Conservation (phyloP, 257 asterid genomes). For the Gentiana straminea region DNA sequence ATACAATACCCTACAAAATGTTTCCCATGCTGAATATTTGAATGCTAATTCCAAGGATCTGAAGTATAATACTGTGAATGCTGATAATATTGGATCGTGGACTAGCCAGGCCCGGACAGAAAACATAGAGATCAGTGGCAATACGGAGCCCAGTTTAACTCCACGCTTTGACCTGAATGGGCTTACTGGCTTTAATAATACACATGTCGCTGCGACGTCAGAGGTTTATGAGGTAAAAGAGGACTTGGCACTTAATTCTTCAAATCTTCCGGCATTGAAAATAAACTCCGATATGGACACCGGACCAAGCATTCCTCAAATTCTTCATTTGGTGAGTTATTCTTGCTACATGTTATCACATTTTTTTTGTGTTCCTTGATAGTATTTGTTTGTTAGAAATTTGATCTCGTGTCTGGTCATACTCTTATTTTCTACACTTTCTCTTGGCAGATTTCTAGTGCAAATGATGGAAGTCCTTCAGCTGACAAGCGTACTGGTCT, state of each 20-base stretch:
- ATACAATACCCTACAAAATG: conserved; percentile 34
- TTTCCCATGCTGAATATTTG: conserved; percentile 39
- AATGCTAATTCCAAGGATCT: conserved; percentile 37
- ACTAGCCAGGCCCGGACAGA: conserved; percentile 18
- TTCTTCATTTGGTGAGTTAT: conserved; percentile 81
- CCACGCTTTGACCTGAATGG: conserved; percentile 53
- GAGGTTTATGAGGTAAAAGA: conserved; percentile 43
- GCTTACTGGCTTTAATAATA: conserved; percentile 43
- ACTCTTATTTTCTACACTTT: conserved; percentile 1
- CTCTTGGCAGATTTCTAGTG: conserved; percentile 62
- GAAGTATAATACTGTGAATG: conserved; percentile 32
- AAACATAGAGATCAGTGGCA: conserved; percentile 28
- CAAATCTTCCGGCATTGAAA: conserved; percentile 40
- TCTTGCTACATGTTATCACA: not conserved
- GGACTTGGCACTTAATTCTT: conserved; percentile 36
- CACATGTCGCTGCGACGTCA: conserved; percentile 28
- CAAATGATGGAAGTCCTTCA: conserved; percentile 55
- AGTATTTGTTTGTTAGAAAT: no score
- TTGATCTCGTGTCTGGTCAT: not conserved
- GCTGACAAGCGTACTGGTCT: conserved; percentile 63
- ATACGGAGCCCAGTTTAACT: conserved; percentile 34
- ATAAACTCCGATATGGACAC: conserved; percentile 41
- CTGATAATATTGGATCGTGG: conserved; percentile 42
- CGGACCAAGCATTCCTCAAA: conserved; percentile 92
- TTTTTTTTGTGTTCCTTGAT: not conserved